phyloP scores from a whole-genome alignment of 2,329 filamentous ascomycete genomes.

The Ceratocystiopsis minuta region DNA sequence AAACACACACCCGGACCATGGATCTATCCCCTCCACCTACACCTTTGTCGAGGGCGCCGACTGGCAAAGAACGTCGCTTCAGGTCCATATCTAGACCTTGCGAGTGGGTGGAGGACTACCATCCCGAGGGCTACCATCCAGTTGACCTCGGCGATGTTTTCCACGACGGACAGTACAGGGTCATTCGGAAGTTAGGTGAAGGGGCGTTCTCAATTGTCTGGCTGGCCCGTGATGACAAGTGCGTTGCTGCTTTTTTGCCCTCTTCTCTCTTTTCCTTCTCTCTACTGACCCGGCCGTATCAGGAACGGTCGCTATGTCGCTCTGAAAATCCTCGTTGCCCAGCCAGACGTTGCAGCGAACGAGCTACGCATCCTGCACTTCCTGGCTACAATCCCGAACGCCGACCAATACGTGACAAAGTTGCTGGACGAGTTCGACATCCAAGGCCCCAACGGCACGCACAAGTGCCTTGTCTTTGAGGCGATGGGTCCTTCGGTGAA shows the following conservation, averaged over 20 bases:
- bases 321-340: background rate
- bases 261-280: too few relatives aligned
- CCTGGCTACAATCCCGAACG: background rate
- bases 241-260: too few relatives aligned
- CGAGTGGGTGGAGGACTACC: constrained; percentile 15
- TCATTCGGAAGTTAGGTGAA: constrained; percentile 14
- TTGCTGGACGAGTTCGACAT: background rate
- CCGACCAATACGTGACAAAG: background rate
- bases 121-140: constrained; percentile 14
- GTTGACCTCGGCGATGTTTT: constrained; percentile 13
- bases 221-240: constrained; percentile 14
- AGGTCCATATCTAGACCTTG: background rate
- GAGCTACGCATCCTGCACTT: background rate
- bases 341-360: background rate
- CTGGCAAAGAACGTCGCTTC: too few relatives aligned
- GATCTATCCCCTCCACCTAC: too few relatives aligned
- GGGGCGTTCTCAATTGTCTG: constrained; percentile 14
- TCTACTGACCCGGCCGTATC: too few relatives aligned
- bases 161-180: constrained; percentile 12
- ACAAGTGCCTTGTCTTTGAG: constrained; percentile 4
- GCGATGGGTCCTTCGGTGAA: constrained; percentile 1
- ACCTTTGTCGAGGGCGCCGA: too few relatives aligned
- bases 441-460: constrained; percentile 2
- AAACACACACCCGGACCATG: too few relatives aligned
- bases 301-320: background rate